These are phyloP conservation scores for Botrytis galanthina DNA, from an alignment of 2,329 filamentous ascomycete genomes.

Conservation along the genomic window DNA sequence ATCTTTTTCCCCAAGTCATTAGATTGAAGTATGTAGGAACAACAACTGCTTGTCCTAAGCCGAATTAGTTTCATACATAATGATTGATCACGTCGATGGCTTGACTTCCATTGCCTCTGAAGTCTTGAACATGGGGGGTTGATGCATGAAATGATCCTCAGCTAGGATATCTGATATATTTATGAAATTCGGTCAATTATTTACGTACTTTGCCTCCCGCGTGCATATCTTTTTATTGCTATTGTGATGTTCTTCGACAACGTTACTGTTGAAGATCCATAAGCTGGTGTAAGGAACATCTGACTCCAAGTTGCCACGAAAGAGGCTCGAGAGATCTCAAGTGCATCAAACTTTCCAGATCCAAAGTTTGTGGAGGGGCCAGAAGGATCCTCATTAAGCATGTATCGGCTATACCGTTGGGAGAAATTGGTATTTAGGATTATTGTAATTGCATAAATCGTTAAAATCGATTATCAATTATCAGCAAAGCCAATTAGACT, in stretches of 20 bases:
- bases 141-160: constrained; percentile 16
- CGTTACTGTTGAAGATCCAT: neutral
- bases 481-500: neutral
- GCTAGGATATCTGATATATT: neutral
- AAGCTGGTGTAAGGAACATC: neutral
- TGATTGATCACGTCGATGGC: neutral
- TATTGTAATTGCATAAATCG: neutral
- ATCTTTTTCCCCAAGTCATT: neutral
- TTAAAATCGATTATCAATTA: neutral
- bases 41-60: neutral
- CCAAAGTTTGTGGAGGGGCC: neutral
- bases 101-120: neutral
- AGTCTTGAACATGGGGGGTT: neutral
- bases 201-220: neutral
- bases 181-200: constrained; percentile 2
- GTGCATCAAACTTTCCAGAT: neutral
- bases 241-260: neutral
- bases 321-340: neutral
- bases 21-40: neutral
- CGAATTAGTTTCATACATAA: neutral
- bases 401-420: neutral
- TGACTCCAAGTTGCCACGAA: neutral
- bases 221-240: neutral
- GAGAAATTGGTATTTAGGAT: neutral
- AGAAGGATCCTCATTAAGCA: neutral